phyloP scores from a whole-genome alignment of 441 rosid species.

The Mallotus repandus region DNA sequence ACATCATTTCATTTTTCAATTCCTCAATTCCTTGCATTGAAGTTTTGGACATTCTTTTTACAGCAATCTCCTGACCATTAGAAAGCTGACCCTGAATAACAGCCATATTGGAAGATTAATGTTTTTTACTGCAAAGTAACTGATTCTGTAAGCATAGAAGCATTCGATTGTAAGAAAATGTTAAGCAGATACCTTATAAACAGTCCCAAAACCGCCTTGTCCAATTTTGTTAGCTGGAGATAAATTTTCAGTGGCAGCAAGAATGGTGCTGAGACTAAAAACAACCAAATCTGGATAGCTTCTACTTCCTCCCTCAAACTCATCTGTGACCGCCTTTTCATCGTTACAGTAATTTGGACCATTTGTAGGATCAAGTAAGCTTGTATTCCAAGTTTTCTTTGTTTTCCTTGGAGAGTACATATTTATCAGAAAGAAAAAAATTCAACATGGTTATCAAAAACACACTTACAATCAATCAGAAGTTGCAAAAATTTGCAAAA shows the following conservation, averaged over 20 bases:
- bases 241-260: constrained; percentile 25
- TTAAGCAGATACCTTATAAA: constrained; percentile 27
- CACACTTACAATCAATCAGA: too few species aligned
- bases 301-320: not conserved
- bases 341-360: too few species aligned
- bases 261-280: constrained; percentile 6
- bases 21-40: too few species aligned
- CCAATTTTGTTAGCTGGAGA: constrained; percentile 28
- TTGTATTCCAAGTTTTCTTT: not conserved
- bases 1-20: too few species aligned
- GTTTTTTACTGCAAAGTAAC: not conserved
- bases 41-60: too few species aligned
- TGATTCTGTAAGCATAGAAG: too few species aligned
- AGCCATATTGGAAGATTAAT: not conserved
- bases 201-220: constrained; percentile 40
- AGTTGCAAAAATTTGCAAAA: not conserved
- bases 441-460: too few species aligned
- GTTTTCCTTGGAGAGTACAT: not conserved
- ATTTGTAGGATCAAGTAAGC: not conserved
- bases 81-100: too few species aligned
- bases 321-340: too few species aligned
- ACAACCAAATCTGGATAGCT: not conserved
- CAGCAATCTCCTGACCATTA: too few species aligned
- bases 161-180: not conserved
- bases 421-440: not conserved